Evolutionary conservation across 2,329 filamentous ascomycete genomes (phyloP), one percentile per base, ranked within the genome.

Genomic region (Monilinia laxa): DNA sequence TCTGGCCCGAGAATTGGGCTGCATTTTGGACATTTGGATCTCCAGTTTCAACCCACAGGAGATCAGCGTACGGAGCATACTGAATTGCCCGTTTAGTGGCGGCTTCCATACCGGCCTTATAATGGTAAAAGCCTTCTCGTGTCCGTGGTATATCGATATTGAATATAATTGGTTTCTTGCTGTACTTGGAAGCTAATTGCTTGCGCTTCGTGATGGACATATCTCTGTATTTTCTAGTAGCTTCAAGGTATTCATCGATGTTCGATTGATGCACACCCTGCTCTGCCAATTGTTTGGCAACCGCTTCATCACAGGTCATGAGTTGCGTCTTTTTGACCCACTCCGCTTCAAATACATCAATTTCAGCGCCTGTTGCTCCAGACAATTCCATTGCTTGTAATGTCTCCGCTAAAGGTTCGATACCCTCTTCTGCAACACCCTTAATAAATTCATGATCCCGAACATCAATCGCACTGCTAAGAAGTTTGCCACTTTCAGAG

Each of bases 371-470:
- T 0, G 86, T 80, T 0, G 92, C 91, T 47, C 95, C 95, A 45
- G 84, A 80, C 64, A 88, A 82, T 76, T 99, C 95, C 92, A 98
- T 97, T 31, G 85, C 85, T 76, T 97, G 94, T 45, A 99, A 83
- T 0, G 90, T 92, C 77, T 98, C 95, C 25, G 94, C 90, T 4
- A 98, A 83, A 2, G 93, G 91, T 71, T 92, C 89, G 11, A 88
- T 83, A n/a, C 88, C 83, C 14, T 83, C 78, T 72, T 95, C 90
- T 0, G 91, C 85, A 4, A 96, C 87, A 65, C 94, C 94, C 31
- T 96, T 88, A 75, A 99, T 97, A 80, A 94, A 98, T 78, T 98
- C 94, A 78, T 99, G 95, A 76, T 99, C 95, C 67, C 95, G 90
- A 7, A 93, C 90, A 76, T 99, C 95, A 70, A 99, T 90, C 18